These are phyloP conservation scores for Penicillium atrosanguineum DNA, from an alignment of 495 filamentous ascomycete genomes.

Conservation along the genomic window DNA sequence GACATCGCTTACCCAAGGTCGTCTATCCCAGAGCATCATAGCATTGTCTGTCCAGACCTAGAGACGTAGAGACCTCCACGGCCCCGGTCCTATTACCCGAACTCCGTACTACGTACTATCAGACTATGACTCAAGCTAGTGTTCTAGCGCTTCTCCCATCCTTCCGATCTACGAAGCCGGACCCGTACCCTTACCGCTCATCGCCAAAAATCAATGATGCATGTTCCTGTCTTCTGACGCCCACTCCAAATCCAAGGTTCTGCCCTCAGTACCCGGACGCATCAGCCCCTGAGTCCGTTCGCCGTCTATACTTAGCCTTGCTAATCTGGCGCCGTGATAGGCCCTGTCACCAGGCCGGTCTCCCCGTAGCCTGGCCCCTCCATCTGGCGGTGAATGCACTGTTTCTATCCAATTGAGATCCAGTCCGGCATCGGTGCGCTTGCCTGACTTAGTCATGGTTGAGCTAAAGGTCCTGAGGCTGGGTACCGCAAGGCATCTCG, in stretches of 20 bases:
- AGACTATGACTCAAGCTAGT: not conserved
- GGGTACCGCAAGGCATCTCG: not conserved
- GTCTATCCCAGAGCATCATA: not conserved
- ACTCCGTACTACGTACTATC: not conserved
- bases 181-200: not conserved
- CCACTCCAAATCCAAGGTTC: not conserved
- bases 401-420: constrained; percentile 22
- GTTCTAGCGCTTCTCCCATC: not conserved
- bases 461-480: not conserved
- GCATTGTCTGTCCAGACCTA: not conserved
- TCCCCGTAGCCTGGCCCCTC: constrained; percentile 1
- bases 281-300: constrained; percentile 17
- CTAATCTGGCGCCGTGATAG: constrained; percentile 17
- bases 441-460: not conserved
- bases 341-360: constrained; percentile 9
- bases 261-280: constrained; percentile 1
- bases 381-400: constrained; percentile 28
- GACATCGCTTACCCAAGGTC: not conserved
- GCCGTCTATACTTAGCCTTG: constrained; percentile 16
- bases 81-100: not conserved
- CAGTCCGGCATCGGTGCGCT: constrained; percentile 4
- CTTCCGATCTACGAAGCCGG: not conserved
- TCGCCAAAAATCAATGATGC: not conserved
- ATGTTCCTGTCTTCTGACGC: constrained; percentile 10
- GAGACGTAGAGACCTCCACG: too few species aligned